These are phyloP conservation scores for Bolboschoenoplectus hybrid DNA, from an alignment of 202 grass and related monocot genomes.

Conservation along the genomic window DNA sequence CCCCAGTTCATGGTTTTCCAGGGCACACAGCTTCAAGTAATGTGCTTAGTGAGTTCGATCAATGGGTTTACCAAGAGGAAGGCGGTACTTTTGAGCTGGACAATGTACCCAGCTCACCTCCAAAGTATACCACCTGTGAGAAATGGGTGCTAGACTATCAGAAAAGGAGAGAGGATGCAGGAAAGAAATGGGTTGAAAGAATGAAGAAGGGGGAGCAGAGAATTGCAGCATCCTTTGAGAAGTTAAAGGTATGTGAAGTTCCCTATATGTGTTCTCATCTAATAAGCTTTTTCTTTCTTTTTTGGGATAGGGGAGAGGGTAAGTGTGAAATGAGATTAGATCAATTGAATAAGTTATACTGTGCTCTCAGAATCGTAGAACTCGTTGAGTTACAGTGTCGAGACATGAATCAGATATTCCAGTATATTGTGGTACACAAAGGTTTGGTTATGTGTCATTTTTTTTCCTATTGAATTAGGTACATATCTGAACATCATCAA, in stretches of 20 bases:
- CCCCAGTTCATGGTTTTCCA: constrained; percentile 18
- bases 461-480: constrained; percentile 17
- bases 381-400: neutral
- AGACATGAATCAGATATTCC: constrained; percentile 15
- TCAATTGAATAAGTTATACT: constrained; percentile 8
- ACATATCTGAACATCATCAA: constrained; percentile 1
- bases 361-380: neutral
- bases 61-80: constrained; percentile 65
- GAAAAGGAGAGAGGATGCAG: constrained; percentile 71
- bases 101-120: constrained; percentile 67
- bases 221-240: constrained; percentile 69
- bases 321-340: neutral
- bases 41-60: constrained; percentile 47
- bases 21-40: constrained; percentile 35
- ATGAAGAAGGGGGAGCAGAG: constrained; percentile 66
- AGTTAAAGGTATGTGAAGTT: constrained; percentile 65
- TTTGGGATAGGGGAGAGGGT: neutral
- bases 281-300: constrained; percentile 13
- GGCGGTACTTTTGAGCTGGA: constrained; percentile 56
- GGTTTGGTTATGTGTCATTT: neutral
- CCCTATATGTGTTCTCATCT: neutral
- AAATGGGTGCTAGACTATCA: constrained; percentile 90
- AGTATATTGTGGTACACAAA: neutral
- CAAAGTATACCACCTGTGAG: constrained; percentile 81
- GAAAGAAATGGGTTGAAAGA: constrained; percentile 55